These are phyloP conservation scores for Schizothecium vesticola DNA, from an alignment of 495 filamentous ascomycete genomes.

Conservation along the genomic window DNA sequence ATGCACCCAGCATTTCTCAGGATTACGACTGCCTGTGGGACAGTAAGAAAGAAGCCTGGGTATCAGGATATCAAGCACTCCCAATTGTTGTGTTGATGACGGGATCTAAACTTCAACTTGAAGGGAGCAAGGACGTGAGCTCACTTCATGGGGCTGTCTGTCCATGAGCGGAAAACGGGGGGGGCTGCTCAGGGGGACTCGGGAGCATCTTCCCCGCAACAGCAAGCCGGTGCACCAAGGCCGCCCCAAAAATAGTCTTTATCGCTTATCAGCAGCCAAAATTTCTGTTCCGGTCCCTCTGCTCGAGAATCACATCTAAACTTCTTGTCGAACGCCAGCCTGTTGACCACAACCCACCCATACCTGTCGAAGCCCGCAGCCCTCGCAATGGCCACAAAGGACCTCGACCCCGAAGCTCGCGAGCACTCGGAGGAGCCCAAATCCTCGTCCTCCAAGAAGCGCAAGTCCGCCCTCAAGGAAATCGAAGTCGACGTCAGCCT, in stretches of 20 bases:
- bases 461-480: constrained; percentile 66
- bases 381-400: constrained; percentile 3
- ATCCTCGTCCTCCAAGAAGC: constrained; percentile 48
- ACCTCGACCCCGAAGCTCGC: constrained; percentile 34
- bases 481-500: constrained; percentile 83
- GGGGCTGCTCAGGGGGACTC: not conserved
- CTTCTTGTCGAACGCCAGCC: not conserved
- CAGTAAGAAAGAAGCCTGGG: not conserved
- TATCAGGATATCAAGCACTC: not conserved
- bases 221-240: not conserved
- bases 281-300: not conserved
- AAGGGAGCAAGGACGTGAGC: no score
- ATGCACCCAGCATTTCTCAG: not conserved
- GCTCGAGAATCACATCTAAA: not conserved
- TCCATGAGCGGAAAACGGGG: not conserved
- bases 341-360: not conserved
- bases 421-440: not conserved
- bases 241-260: not conserved
- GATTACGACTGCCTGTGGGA: not conserved
- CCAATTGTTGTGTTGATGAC: not conserved
- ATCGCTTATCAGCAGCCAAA: constrained; percentile 14
- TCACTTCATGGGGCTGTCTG: no score
- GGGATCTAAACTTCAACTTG: no score
- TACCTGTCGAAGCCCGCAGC: not conserved
- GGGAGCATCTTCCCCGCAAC: not conserved